Evolutionary conservation across 2,329 filamentous ascomycete genomes (phyloP).

Genomic region (Rachicladosporium sp.): DNA sequence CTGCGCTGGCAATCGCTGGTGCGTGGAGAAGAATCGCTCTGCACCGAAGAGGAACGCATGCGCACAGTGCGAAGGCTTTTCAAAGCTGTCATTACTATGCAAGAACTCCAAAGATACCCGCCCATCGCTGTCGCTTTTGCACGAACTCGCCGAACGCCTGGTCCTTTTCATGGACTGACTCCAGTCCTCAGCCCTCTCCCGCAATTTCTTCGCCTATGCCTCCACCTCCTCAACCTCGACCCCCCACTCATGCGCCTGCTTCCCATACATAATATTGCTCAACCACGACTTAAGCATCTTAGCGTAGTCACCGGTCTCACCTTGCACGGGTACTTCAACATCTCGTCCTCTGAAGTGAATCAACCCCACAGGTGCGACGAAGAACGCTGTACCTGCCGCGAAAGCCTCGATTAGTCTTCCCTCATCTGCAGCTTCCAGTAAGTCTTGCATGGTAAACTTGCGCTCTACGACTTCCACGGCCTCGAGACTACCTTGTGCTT

Average conservation of each 20-base stretch:
- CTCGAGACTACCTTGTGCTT: conserved; percentile 22
- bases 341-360: conserved; percentile 35
- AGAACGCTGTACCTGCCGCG: conserved; percentile 67
- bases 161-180: no score
- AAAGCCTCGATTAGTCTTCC: conserved; percentile 75
- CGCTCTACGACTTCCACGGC: conserved; percentile 62
- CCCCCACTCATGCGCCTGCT: conserved; percentile 35
- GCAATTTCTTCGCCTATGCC: not conserved
- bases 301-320: conserved; percentile 31
- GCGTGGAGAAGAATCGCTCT: no score
- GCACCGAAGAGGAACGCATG: no score
- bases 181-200: no score
- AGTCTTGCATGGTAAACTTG: conserved; percentile 68
- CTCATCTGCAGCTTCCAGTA: conserved; percentile 59
- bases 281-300: conserved; percentile 33
- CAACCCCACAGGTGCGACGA: conserved; percentile 33
- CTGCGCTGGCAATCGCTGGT: no score
- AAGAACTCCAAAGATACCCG: no score
- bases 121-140: no score
- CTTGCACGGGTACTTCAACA: conserved; percentile 31
- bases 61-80: no score
- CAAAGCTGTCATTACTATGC: no score
- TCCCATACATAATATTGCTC: conserved; percentile 38
- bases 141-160: no score
- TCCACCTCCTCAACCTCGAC: conserved; percentile 6